Evolutionary conservation across 129 eudicot species (phyloP).

Genomic region (Calendula officinalis): DNA sequence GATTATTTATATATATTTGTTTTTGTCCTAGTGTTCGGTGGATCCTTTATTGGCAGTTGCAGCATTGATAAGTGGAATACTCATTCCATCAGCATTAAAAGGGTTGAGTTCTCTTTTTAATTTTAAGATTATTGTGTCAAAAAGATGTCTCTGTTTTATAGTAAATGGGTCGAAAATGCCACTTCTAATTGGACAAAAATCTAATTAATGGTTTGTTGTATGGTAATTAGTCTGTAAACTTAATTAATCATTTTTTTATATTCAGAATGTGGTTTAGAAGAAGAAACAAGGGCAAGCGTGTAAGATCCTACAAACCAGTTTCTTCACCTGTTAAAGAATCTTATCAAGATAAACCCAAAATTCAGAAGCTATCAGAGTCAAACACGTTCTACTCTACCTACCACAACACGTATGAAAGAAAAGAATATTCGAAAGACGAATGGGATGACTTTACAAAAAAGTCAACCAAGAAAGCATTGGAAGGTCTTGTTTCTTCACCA

Average conservation of each 20-base stretch:
- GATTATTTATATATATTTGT: not conserved
- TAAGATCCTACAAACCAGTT: conserved; percentile 33
- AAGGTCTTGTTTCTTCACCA: conserved; percentile 79
- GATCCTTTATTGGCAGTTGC: conserved; percentile 73
- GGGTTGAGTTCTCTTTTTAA: conserved; percentile 5
- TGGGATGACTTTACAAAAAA: conserved; percentile 69
- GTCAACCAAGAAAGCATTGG: conserved; percentile 76
- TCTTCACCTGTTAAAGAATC: conserved; percentile 34
- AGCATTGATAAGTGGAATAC: conserved; percentile 57
- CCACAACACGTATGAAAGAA: conserved; percentile 61
- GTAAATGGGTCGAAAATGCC: no score
- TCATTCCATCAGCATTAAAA: conserved; percentile 45
- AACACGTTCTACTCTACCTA: conserved; percentile 70
- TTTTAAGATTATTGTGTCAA: not conserved
- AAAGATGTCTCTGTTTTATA: no score
- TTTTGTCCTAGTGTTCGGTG: conserved; percentile 61
- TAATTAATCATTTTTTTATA: conserved; percentile 3
- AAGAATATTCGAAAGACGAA: conserved; percentile 62
- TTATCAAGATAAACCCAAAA: conserved; percentile 19
- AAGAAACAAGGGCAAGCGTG: conserved; percentile 23
- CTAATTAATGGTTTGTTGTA: not conserved
- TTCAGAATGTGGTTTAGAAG: conserved; percentile 40
- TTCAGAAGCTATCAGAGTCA: conserved; percentile 37
- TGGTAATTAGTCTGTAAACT: not conserved
- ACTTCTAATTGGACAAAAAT: no score